Evolutionary conservation across 2,329 filamentous ascomycete genomes (phyloP).

Genomic region (Cercospora citrullina): DNA sequence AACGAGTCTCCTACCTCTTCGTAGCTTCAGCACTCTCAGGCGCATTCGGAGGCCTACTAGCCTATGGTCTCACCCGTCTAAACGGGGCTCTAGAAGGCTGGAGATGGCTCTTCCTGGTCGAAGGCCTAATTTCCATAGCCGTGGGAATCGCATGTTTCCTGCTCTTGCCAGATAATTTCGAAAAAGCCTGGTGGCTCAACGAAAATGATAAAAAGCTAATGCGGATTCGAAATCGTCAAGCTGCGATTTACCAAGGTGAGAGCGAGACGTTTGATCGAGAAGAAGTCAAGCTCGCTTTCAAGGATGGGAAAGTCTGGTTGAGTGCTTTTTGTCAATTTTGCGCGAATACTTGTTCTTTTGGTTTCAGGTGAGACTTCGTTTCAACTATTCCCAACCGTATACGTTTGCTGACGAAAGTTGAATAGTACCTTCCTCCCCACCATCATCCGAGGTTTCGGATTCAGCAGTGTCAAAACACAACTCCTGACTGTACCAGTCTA

Average conservation of each 20-base stretch:
- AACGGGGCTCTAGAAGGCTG: conserved; percentile 62
- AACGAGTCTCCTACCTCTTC: conserved; percentile 45
- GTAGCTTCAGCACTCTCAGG: conserved; percentile 44
- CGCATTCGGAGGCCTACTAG: conserved; percentile 41
- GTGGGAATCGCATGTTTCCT: conserved; percentile 29
- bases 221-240: conserved; percentile 43
- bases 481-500: conserved; percentile 47
- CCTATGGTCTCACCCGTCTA: conserved; percentile 65
- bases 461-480: conserved; percentile 46
- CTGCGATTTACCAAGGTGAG: conserved; percentile 52
- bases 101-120: conserved; percentile 40
- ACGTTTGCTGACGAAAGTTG: not conserved
- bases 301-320: conserved; percentile 55
- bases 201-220: conserved; percentile 53
- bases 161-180: conserved; percentile 45
- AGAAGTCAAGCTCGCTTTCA: conserved; percentile 51
- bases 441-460: conserved; percentile 40
- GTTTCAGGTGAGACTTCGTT: conserved; percentile 33
- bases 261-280: conserved; percentile 53
- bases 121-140: conserved; percentile 34
- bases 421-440: conserved; percentile 32
- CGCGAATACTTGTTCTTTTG: conserved; percentile 50
- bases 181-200: conserved; percentile 48
- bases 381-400: not conserved
- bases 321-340: conserved; percentile 54